Percentiles rank a stretch among this genome's conserved stretches.
phyloP scores from a whole-genome alignment of 805 yeast species.

The Sugiyamaella lignohabitans region DNA sequence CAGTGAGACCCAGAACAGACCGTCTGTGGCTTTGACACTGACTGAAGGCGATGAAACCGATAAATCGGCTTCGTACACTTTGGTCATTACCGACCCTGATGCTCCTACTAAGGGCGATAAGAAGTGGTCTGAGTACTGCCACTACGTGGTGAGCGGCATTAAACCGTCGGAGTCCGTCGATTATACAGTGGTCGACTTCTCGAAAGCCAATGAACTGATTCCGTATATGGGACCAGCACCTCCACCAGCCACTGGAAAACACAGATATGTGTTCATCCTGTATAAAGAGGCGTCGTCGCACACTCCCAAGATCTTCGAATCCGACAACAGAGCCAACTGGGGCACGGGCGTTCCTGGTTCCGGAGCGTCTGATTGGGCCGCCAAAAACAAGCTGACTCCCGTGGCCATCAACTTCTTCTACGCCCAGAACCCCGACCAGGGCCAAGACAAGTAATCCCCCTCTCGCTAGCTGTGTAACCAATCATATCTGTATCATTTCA shows the following conservation, averaged over 20 bases:
- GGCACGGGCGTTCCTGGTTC: constrained; percentile 77
- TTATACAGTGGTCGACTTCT: constrained; percentile 18
- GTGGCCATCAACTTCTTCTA: constrained; percentile 76
- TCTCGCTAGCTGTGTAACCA: no score
- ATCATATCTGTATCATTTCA: no score
- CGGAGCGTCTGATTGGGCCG: constrained; percentile 73
- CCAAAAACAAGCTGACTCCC: constrained; percentile 50
- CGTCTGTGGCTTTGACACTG: constrained; percentile 60
- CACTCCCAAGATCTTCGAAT: constrained; percentile 32
- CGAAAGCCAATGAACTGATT: constrained; percentile 19
- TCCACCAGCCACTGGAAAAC: constrained; percentile 80
- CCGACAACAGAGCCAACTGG: constrained; percentile 65
- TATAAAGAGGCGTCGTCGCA: constrained; percentile 47
- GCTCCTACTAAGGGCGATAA: constrained; percentile 80
- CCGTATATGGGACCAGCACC: constrained; percentile 82
- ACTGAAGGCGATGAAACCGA: constrained; percentile 41
- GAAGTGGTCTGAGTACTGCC: constrained; percentile 85
- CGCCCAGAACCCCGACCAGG: constrained; percentile 46
- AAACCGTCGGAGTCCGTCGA: constrained; percentile 24
- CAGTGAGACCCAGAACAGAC: constrained; percentile 60
- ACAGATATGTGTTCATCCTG: constrained; percentile 74
- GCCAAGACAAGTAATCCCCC: neutral
- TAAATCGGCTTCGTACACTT: constrained; percentile 52
- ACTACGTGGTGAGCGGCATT: constrained; percentile 49
- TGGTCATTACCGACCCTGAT: constrained; percentile 87